Base-by-base conservation (phyloP, 2,329 filamentous ascomycete genomes). In the Torrubiellomyces zombiae region DNA sequence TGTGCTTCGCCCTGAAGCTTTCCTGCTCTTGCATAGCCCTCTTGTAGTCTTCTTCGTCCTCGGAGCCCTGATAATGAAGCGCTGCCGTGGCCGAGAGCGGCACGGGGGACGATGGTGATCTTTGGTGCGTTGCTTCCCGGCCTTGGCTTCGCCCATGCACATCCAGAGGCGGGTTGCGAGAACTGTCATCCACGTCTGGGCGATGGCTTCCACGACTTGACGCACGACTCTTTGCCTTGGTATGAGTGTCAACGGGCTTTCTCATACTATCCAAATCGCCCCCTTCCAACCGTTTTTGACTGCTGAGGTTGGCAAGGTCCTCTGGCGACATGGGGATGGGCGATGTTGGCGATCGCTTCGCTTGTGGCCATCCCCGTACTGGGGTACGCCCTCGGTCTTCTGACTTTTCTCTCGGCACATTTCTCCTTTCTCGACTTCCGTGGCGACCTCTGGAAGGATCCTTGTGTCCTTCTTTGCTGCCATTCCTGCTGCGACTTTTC, bases 281-380 rank as follows among this genome's bases (percentile, higher is more conserved):
- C 2, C 36, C 33, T 3, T 45, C 41, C 6, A 25, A 43, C 34
- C 40, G 38, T 15, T 42, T 52, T 1, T 60, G 56, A 1, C 56
- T 66, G 33, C 63, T 66, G 24, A 76, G 49, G 37, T 67, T 74
- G 41, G 71, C 68, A 31, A 80, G 46, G 39, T 94, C 83, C 38
- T 93, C 81, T 0, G 83, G 83, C 3, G 85, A 92, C 85, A 94
- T 94, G 3, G 85, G 82, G 2, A 93, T 66, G 0, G 86, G 86
- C 0, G 86, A 94, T 2, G 82, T 91, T 1, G 86, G 86, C 1
- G 86, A 94, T 13, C 79, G 66, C 51, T 93, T 92, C 11, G 77
- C 69, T 42, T 72, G 76, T 33, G 76, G 53, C 29, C 61, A 82
- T 34, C 73, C 75, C 13, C 75, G 67, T 21, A 67, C 61, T 9